These are phyloP conservation scores for Fraxinus velutina DNA, from an alignment of 305 asterid genomes.

Conservation along the genomic window DNA sequence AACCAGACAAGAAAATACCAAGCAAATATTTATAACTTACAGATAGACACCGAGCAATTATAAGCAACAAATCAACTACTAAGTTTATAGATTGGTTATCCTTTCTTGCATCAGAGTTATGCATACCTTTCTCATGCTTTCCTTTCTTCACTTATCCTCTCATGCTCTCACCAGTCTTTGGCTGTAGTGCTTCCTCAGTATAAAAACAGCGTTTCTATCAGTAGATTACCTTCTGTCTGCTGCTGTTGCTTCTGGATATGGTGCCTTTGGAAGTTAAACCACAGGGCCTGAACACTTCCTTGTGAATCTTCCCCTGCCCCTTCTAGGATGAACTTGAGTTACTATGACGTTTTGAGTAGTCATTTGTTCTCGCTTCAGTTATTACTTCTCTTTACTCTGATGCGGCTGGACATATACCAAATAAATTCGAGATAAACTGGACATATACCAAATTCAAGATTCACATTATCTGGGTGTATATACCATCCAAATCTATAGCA, in stretches of 20 bases:
- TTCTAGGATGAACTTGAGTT: background rate
- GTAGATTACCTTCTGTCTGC: background rate
- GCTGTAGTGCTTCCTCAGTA: background rate
- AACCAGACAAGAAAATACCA: background rate
- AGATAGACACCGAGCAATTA: background rate
- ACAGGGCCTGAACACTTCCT: background rate
- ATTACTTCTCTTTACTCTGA: background rate
- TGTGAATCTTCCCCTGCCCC: background rate
- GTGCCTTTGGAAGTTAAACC: background rate
- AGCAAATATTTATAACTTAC: background rate
- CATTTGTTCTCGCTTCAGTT: background rate
- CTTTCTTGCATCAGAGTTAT: background rate
- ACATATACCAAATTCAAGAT: background rate
- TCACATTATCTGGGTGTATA: background rate
- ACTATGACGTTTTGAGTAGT: background rate
- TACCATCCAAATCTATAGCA: background rate
- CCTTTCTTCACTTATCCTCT: background rate
- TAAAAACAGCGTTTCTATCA: background rate
- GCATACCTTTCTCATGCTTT: background rate
- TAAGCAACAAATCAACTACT: background rate
- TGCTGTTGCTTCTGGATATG: background rate
- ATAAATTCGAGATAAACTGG: background rate
- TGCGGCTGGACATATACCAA: background rate
- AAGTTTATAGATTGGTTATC: background rate
- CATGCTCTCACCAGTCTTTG: background rate